Evolutionary conservation across 257 asterid genomes (phyloP), one percentile per base, ranked within the genome.

Genomic region (Lantana camara): DNA sequence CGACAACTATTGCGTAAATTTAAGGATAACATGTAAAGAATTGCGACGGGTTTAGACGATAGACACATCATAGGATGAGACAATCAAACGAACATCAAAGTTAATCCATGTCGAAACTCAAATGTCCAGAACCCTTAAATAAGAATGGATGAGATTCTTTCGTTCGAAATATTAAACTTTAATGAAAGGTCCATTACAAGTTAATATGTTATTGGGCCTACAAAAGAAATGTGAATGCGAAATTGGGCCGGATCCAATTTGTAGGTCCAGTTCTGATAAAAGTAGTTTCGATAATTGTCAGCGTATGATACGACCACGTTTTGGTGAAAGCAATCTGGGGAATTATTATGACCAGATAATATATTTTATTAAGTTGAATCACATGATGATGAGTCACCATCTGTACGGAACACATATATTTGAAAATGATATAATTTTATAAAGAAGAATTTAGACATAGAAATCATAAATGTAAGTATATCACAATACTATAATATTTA

Each of bases 221-320:
- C 75, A 24, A 37, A 7, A 24, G 21, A 47, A 45, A 60, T 17
- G 19, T 10, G 37, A 49, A 57, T 0, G 0, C 27, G 8, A 23
- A 58, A 0, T 51, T 58, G 73, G 77, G 55, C 77, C 73, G 12
- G 22, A 46, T 63, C 64, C 49, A 38, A 38, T 9, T 41, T 19
- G 2, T 8, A 50, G 75, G 79, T 72, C 79, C 71, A 57, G 67
- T 20, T 42, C 20, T 22, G 50, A 58, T 22, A 5, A 24, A n/a
- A 11, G 9, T 12, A 47, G 13, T 57, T 17, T 32, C 29, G 62
- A 38, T n/a, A 45, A 1, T 16, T 69, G 73, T 45, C 58, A 64
- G 50, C 27, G 57, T 53, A 0, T 46, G 47, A 64, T 69, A 51
- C 63, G 64, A 63, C 79, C 61, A 64, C 79, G 75, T 74, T 64